Evolutionary conservation across 305 asterid genomes (phyloP), one percentile per base, ranked within the genome.

Genomic region (Galium porrigens): DNA sequence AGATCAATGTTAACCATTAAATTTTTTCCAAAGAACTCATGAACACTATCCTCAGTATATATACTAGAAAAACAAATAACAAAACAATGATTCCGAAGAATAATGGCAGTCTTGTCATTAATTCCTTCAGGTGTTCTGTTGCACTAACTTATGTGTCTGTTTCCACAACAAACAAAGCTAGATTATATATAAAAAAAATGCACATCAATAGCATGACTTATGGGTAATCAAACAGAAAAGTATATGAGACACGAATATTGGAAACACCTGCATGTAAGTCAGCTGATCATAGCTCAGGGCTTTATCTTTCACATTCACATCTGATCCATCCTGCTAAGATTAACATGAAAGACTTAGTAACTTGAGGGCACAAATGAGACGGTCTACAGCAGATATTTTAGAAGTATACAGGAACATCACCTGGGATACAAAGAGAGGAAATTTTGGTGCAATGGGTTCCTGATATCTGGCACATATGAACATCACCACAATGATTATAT

Each of bases 351-450:
- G 37, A 58, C 34, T 6, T 8, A n/a, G 25, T 37, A 64, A 11
- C 30, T 14, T 30, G 5, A 42, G 53, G 3, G 25, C 18, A 55
- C 4, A 11, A 64, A 7, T 3, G n/a, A 58, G 44, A 42, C 29
- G 27, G 29, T 41, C 27, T 60, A 22, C 14, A 22, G 7, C 5
- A 17, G 39, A 1, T 5, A 56, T 33, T 10, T 9, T 4, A 57
- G 22, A 42, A 70, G 5, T 32, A 33, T 64, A 57, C 4, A 58
- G 14, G 42, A 72, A 30, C 55, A 34, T 58, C 44, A 92, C 99
- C 91, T 92, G 99, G 53, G 99, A 92, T 74, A 92, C 64, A 78
- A 92, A 89, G 70, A 92, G 85, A 71, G 99, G 99, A 85, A 64
- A 92, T 79, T 76, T 89, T 72, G 88, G 79, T 27, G 99, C 96